Percentiles rank a stretch among this genome's conserved stretches.
Conservation (phyloP, 2,329 filamentous ascomycete genomes). For the Venturia carpophila region DNA sequence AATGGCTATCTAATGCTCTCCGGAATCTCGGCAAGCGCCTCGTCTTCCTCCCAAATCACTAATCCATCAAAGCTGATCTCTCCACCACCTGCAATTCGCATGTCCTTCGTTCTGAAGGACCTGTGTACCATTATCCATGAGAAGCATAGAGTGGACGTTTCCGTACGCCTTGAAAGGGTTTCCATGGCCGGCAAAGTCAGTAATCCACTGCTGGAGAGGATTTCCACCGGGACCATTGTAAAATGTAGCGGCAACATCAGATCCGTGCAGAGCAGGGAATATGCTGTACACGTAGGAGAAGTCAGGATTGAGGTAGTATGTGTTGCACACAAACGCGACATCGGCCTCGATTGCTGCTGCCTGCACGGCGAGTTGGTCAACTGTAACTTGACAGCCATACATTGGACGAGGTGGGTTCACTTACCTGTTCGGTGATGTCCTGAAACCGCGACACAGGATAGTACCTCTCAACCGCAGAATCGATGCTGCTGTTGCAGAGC, state of each 20-base stretch:
- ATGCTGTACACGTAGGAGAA: conserved; percentile 47
- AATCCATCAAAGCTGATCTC: background rate
- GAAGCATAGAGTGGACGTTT: background rate
- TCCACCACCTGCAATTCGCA: background rate
- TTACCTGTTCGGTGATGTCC: conserved; percentile 29
- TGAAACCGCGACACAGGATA: conserved; percentile 46
- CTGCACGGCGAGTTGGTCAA: conserved; percentile 26
- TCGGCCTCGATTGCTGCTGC: conserved; percentile 38
- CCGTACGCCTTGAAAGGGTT: conserved; percentile 17
- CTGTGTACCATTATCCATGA: background rate
- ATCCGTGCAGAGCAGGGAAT: conserved; percentile 46
- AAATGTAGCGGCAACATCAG: conserved; percentile 47
- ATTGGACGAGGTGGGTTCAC: background rate
- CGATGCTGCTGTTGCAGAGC: conserved; percentile 28
- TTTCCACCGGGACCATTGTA: conserved; percentile 34
- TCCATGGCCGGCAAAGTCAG: conserved; percentile 1
- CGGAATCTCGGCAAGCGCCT: too few relatives aligned
- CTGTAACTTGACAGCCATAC: background rate
- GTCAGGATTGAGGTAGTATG: conserved; percentile 42
- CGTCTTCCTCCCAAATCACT: background rate
- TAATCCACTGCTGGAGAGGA: background rate
- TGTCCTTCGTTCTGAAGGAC: background rate
- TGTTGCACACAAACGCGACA: conserved; percentile 43
- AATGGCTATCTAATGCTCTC: background rate
- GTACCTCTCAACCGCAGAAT: conserved; percentile 38